Conservation (phyloP, 2,329 filamentous ascomycete genomes). For the Ophiostoma piceae region DNA sequence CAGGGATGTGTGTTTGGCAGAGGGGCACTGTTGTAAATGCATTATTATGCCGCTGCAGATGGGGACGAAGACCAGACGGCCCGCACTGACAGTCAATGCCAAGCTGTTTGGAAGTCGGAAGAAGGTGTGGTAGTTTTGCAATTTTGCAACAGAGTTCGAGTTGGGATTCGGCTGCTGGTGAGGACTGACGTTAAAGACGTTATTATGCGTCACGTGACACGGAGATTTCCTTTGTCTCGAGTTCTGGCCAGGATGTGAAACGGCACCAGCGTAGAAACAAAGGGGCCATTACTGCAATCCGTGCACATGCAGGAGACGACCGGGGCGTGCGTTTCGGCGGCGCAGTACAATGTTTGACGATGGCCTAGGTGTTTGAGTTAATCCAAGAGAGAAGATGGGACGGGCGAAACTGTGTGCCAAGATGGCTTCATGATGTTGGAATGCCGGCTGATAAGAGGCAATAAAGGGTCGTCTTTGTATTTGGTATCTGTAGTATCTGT, state of each 20-base stretch:
- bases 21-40: conserved; percentile 1
- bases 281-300: background rate
- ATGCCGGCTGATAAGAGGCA: background rate
- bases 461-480: background rate
- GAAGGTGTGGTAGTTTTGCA: background rate
- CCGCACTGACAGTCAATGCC: conserved; percentile 4
- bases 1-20: conserved; percentile 6
- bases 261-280: background rate
- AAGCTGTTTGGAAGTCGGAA: conserved; percentile 5
- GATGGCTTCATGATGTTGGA: background rate
- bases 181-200: background rate
- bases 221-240: background rate
- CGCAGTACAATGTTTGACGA: conserved; percentile 4
- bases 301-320: conserved; percentile 16
- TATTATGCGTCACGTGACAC: background rate
- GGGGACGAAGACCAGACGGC: conserved; percentile 7
- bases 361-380: background rate
- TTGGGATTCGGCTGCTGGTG: background rate
- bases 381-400: background rate
- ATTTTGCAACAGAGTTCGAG: background rate
- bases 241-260: conserved; percentile 21
- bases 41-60: conserved; percentile 7
- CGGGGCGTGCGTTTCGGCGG: conserved; percentile 8
- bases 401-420: background rate
- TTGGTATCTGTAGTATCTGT: no score